Percentiles rank a stretch among this genome's conserved stretches.
These are phyloP conservation scores for Salinomyces thailandicus DNA, from an alignment of 2,329 filamentous ascomycete species.

Conservation along the genomic window DNA sequence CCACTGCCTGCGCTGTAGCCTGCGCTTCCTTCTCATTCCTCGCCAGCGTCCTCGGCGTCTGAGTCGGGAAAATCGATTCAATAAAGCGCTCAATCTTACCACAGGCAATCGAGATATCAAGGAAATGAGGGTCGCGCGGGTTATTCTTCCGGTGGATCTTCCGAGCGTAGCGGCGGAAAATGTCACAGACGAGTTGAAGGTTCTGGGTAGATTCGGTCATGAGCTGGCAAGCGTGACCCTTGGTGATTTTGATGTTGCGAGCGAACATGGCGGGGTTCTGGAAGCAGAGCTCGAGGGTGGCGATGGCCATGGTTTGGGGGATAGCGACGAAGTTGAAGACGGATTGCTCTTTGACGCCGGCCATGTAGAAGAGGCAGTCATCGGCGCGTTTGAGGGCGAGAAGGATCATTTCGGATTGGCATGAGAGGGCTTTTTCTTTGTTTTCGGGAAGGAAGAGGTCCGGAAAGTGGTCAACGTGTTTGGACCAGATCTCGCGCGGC, in stretches of 20 bases:
- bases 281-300: constrained; percentile 85
- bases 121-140: constrained; percentile 80
- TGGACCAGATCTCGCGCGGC: constrained; percentile 93
- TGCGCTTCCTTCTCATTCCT: constrained; percentile 10
- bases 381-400: constrained; percentile 78
- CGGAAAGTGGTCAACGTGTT: constrained; percentile 81
- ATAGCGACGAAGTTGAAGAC: constrained; percentile 99
- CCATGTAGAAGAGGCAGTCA: constrained; percentile 96
- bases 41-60: constrained; percentile 52
- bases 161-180: constrained; percentile 67
- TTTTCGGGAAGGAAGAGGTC: constrained; percentile 80
- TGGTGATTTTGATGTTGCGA: constrained; percentile 89
- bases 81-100: constrained; percentile 95
- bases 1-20: constrained; percentile 16
- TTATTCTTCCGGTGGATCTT: constrained; percentile 90
- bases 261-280: constrained; percentile 79
- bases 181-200: constrained; percentile 64
- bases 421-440: constrained; percentile 66
- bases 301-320: constrained; percentile 94
- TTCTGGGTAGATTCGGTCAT: constrained; percentile 94
- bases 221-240: constrained; percentile 80
- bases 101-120: constrained; percentile 83
- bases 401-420: constrained; percentile 87
- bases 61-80: constrained; percentile 79
- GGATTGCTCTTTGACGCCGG: constrained; percentile 85